Evolutionary conservation across 306 rosid species (phyloP).

Genomic region (peach (Prunus persica)): DNA sequence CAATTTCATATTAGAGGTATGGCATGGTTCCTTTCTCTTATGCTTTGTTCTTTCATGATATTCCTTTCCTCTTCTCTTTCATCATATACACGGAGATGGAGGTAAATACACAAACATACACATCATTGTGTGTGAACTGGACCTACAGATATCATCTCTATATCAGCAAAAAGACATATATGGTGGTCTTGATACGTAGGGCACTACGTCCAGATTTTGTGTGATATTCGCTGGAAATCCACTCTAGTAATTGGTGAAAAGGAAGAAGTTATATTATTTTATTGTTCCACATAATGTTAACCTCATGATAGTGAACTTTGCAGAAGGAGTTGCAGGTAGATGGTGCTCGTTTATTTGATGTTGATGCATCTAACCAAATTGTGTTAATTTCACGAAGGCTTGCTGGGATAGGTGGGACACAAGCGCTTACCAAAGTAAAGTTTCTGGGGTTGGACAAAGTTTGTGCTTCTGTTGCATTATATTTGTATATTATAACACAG

Average conservation of each 20-base stretch:
- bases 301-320: slow-evolving; percentile 26
- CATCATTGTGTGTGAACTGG: not conserved
- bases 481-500: slow-evolving; percentile 4
- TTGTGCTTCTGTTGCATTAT: slow-evolving; percentile 14
- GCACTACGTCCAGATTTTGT: not conserved
- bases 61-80: not conserved
- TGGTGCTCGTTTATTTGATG: slow-evolving; percentile 69
- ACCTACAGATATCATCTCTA: not conserved
- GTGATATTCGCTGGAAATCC: not conserved
- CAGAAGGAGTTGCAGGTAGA: slow-evolving; percentile 60
- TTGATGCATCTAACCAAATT: slow-evolving; percentile 60
- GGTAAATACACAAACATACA: not conserved
- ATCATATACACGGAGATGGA: not conserved
- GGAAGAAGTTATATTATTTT: not conserved
- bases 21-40: slow-evolving; percentile 15
- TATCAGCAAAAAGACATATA: not conserved
- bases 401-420: slow-evolving; percentile 43
- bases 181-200: not conserved
- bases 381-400: slow-evolving; percentile 68
- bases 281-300: slow-evolving; percentile 17
- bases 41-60: not conserved
- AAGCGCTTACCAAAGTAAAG: slow-evolving; percentile 66
- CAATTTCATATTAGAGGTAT: slow-evolving; percentile 64
- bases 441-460: slow-evolving; percentile 17
- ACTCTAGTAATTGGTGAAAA: not conserved